Evolutionary conservation across 257 asterid genomes (phyloP).

Genomic region (Penstemon newberryi): DNA sequence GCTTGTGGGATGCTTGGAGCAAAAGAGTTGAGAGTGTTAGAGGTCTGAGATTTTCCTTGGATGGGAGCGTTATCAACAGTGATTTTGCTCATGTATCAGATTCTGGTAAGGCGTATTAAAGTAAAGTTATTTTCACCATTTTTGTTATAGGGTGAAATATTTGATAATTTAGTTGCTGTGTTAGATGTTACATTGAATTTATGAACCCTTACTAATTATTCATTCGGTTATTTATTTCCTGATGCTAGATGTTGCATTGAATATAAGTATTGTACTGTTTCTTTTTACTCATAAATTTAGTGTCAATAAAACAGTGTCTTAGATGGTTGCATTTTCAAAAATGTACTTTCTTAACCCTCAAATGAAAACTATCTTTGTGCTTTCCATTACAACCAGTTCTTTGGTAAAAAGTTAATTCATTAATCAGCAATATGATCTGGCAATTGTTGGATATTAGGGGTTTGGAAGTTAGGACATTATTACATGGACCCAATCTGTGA

Average conservation of each 20-base stretch:
- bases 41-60: conserved; percentile 73
- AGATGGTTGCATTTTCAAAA: not conserved
- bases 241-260: not conserved
- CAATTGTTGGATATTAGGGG: not conserved
- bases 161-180: not conserved
- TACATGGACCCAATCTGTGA: not conserved
- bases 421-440: not conserved
- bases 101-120: conserved; percentile 42
- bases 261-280: not conserved
- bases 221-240: not conserved
- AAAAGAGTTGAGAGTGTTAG: conserved; percentile 80
- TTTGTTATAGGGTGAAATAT: conserved; percentile 14
- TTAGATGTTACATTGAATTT: not conserved
- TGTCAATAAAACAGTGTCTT: not conserved
- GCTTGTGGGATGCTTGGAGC: conserved; percentile 84
- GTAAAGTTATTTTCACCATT: conserved; percentile 12
- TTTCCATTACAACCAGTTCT: conserved; percentile 2
- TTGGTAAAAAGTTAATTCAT: not conserved
- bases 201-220: not conserved
- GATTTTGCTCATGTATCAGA: conserved; percentile 38
- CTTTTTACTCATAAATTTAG: not conserved
- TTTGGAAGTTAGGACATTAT: not conserved
- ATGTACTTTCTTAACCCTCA: conserved; percentile 16
- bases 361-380: not conserved
- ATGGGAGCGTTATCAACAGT: conserved; percentile 53